These are phyloP conservation scores for Dichotomopilus funicola DNA, from an alignment of 2,329 filamentous ascomycete genomes.

Conservation along the genomic window DNA sequence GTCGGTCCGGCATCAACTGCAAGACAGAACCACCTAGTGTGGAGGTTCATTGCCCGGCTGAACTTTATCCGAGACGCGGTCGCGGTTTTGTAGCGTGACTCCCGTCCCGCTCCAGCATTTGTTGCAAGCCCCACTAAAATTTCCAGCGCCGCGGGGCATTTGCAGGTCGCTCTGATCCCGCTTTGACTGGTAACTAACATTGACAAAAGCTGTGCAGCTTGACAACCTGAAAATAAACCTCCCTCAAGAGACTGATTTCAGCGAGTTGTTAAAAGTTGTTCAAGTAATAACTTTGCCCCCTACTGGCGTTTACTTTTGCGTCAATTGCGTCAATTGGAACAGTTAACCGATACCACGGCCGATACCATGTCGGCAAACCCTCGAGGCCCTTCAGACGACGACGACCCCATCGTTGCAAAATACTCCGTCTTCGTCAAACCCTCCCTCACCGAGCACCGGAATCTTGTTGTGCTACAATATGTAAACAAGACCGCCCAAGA, in stretches of 20 bases:
- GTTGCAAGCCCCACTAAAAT: constrained; percentile 14
- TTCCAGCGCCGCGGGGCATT: constrained; percentile 16
- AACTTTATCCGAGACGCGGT: too few relatives aligned
- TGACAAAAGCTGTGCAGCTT: not conserved
- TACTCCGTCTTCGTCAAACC: constrained; percentile 88
- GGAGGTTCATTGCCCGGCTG: too few relatives aligned
- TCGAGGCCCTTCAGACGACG: constrained; percentile 32
- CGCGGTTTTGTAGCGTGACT: too few relatives aligned
- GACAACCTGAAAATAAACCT: not conserved
- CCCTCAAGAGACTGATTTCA: too few relatives aligned
- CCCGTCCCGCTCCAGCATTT: too few relatives aligned
- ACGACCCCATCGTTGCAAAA: constrained; percentile 63
- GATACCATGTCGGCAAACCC: not conserved
- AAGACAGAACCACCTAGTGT: too few relatives aligned
- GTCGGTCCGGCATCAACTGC: too few relatives aligned
- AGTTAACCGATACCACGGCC: not conserved
- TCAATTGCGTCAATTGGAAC: not conserved
- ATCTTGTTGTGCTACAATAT: constrained; percentile 82
- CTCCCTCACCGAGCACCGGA: constrained; percentile 51
- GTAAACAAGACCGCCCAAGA: constrained; percentile 65
- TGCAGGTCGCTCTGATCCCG: not conserved
- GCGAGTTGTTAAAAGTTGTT: too few relatives aligned
- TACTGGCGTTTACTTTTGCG: too few relatives aligned
- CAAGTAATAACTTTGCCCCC: too few relatives aligned
- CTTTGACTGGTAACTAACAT: not conserved